These are phyloP conservation scores for Chytriomyces sp. DNA, from an alignment of 192 early-diverging fungal genomes.

Conservation along the genomic window DNA sequence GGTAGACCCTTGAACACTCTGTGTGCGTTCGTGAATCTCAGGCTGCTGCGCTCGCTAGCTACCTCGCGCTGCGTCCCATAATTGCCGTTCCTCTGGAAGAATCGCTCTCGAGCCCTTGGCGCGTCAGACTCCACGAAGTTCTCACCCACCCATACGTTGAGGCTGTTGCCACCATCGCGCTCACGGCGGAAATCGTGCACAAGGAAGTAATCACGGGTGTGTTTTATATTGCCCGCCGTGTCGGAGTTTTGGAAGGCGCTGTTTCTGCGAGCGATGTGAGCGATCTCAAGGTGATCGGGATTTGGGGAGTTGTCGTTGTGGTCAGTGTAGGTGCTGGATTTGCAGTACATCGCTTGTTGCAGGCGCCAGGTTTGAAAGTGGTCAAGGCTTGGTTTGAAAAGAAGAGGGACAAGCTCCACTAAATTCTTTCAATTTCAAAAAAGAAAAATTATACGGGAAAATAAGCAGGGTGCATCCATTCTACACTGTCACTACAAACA, in stretches of 20 bases:
- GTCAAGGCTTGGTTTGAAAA: constrained; percentile 22
- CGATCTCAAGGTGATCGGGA: constrained; percentile 11
- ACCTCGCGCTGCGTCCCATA: constrained; percentile 23
- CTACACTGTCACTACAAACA: too few relatives aligned
- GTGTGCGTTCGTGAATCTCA: background rate
- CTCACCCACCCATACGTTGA: constrained; percentile 25
- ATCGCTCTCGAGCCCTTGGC: constrained; percentile 5
- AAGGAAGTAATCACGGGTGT: constrained; percentile 11
- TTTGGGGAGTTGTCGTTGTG: constrained; percentile 22
- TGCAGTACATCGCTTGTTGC: constrained; percentile 16
- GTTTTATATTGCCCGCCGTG: background rate
- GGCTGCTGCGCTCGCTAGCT: constrained; percentile 20
- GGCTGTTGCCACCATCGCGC: constrained; percentile 4
- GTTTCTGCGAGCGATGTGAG: background rate
- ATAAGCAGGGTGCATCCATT: too few relatives aligned
- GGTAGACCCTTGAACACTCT: background rate
- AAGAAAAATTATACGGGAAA: too few relatives aligned
- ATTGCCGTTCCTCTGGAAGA: constrained; percentile 18
- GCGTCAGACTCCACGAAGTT: constrained; percentile 15
- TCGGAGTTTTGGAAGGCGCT: background rate
- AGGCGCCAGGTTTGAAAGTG: constrained; percentile 3
- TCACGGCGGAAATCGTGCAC: constrained; percentile 26
- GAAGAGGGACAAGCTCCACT: constrained; percentile 8
- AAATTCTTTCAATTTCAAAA: background rate
- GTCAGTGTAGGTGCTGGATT: constrained; percentile 2